Percentiles rank a stretch among this genome's conserved stretches.
Conservation (phyloP, 2,329 filamentous ascomycete genomes). For the Diaporthe eres region DNA sequence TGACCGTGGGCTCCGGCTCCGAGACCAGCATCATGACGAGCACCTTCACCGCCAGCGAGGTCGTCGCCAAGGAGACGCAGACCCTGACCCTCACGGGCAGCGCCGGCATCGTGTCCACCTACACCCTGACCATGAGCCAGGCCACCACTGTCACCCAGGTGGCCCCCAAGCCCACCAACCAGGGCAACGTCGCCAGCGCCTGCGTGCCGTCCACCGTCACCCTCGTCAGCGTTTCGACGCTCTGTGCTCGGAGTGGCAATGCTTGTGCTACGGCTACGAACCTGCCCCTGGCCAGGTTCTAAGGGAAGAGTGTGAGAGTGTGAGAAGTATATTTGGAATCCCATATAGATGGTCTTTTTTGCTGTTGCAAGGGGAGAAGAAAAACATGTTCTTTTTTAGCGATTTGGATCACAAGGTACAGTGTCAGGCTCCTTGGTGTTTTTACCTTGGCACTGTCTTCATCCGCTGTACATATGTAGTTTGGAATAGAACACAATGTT, state of each 20-base stretch:
- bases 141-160: conserved; percentile 27
- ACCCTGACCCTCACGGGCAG: conserved; percentile 37
- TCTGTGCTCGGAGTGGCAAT: conserved; percentile 35
- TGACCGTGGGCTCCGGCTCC: conserved; percentile 35
- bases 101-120: conserved; percentile 37
- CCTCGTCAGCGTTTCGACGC: conserved; percentile 36
- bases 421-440: background rate
- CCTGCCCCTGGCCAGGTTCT: conserved; percentile 31
- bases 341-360: background rate
- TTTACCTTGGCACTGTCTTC: background rate
- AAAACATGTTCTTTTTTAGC: background rate
- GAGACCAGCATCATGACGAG: conserved; percentile 31
- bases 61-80: conserved; percentile 37
- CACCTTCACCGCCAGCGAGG: conserved; percentile 37
- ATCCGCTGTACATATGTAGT: conserved; percentile 4
- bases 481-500: background rate
- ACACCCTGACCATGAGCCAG: conserved; percentile 38
- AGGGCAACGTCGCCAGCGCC: conserved; percentile 1
- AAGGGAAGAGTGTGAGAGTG: background rate
- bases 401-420: background rate
- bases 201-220: conserved; percentile 40
- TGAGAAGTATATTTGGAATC: background rate
- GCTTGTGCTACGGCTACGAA: conserved; percentile 33
- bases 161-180: conserved; percentile 27
- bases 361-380: background rate